Evolutionary conservation across 2,329 filamentous ascomycete genomes (phyloP), one percentile per base, ranked within the genome.

Genomic region (Cryphonectria parasitica): DNA sequence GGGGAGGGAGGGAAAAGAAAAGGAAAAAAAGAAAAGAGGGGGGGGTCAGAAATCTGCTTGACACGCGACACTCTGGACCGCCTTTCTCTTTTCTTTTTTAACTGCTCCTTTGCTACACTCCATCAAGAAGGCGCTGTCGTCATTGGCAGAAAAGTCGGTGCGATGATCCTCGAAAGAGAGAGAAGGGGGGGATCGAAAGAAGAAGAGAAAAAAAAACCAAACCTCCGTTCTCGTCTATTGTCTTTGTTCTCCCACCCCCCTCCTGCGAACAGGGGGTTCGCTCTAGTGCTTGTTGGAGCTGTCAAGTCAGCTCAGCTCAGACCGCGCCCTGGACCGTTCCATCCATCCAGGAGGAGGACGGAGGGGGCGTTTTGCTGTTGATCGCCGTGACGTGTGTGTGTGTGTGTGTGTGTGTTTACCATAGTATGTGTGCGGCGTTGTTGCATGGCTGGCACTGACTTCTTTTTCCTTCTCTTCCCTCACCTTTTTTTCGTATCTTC

Each of bases 251-350:
- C 7, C 15, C 54, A 19, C 41, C 52, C 10, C 11, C 54, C 28
- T 31, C 28, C 28, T 58, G 28, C 15, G 54, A 58, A 28, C 54
- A 17, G 54, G 25, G 25, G 4, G 54, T 15, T 28, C 22, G 2
- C 7, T 17, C 17, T 49, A 6, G 45, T 49, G 45, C 3, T 49
- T 49, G 45, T 49, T 58, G 54, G 54, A 34, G 54, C 54, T 58
- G 54, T 58, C 54, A 58, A 31, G 25, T 28, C 49, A 54, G 52
- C 25, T 58, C 54, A 58, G 54, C 54, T 28, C 52, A 54, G 52
- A n/a, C 52, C 52, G 52, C 52, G n/a, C 52, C 25, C 54, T 31
- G 54, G 54, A 58, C 54, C 25, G 25, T 31, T 31, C 45, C 28
- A 19, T 58, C 54, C 25, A 15, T 25, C 52, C 52, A 34, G 54